Evolutionary conservation across 495 filamentous ascomycete genomes (phyloP).

Genomic region (Pyrenula massariospora): DNA sequence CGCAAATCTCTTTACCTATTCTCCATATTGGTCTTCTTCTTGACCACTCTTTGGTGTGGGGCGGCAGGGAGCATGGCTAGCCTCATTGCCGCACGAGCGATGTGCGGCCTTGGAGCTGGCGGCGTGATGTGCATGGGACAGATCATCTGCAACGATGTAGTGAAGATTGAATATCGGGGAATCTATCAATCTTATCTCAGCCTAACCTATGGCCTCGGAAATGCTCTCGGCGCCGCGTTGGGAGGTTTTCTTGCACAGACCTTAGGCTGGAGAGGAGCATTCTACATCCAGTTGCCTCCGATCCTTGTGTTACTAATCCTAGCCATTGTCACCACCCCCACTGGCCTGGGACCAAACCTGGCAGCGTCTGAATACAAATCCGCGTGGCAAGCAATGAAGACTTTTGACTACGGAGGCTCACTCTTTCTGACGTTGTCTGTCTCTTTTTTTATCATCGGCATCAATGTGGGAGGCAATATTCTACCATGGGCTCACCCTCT

Average conservation of each 20-base stretch:
- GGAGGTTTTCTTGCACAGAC: constrained; percentile 64
- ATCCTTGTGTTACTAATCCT: constrained; percentile 48
- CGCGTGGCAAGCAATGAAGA: constrained; percentile 44
- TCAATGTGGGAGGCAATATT: constrained; percentile 72
- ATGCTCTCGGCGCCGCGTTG: constrained; percentile 56
- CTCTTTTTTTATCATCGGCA: constrained; percentile 57
- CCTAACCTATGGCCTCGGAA: constrained; percentile 49
- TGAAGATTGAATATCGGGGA: constrained; percentile 64
- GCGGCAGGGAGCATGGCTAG: constrained; percentile 56
- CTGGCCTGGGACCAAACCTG: constrained; percentile 40
- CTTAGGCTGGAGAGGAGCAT: constrained; percentile 65
- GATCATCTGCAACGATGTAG: constrained; percentile 64
- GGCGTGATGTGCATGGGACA: constrained; percentile 61
- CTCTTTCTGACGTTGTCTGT: constrained; percentile 50
- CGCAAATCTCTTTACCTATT: constrained; percentile 58
- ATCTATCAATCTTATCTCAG: constrained; percentile 71
- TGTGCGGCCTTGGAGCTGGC: constrained; percentile 65
- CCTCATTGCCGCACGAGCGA: constrained; percentile 60
- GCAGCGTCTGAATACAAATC: constrained; percentile 32
- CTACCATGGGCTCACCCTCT: constrained; percentile 61
- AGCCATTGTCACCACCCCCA: constrained; percentile 45
- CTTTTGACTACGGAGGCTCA: constrained; percentile 59
- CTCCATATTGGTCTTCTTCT: constrained; percentile 48
- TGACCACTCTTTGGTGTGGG: constrained; percentile 62
- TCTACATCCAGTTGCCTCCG: constrained; percentile 55